These are phyloP conservation scores for Mycena filopes DNA, from an alignment of 768 basidiomycete genomes.

Conservation along the genomic window DNA sequence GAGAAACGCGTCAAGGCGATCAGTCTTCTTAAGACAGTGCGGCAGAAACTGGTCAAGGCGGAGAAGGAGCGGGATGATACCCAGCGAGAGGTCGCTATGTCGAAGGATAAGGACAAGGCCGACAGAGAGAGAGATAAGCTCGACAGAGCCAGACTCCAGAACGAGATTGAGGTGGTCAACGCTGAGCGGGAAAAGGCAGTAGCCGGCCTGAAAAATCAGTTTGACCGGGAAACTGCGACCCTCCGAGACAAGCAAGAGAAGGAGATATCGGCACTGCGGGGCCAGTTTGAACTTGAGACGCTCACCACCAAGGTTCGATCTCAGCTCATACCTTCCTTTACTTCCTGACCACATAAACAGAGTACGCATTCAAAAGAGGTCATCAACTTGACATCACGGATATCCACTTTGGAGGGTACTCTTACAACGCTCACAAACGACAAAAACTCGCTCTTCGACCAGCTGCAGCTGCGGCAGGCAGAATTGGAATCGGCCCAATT, in stretches of 20 bases:
- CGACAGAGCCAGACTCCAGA: constrained; percentile 65
- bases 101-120: constrained; percentile 64
- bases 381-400: constrained; percentile 50
- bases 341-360: constrained; percentile 49
- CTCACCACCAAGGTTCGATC: constrained; percentile 74
- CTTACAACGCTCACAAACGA: constrained; percentile 76
- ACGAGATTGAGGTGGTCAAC: constrained; percentile 71
- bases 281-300: constrained; percentile 82
- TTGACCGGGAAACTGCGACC: constrained; percentile 74
- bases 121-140: constrained; percentile 66
- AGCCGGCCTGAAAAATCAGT: constrained; percentile 68
- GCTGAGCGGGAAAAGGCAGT: constrained; percentile 72
- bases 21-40: constrained; percentile 91
- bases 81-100: constrained; percentile 61
- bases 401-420: constrained; percentile 75
- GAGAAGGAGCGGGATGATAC: constrained; percentile 94
- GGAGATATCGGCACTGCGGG: constrained; percentile 71
- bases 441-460: constrained; percentile 86
- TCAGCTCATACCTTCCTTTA: not conserved
- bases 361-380: constrained; percentile 74
- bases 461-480: constrained; percentile 87
- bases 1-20: constrained; percentile 97
- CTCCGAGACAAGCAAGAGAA: constrained; percentile 78
- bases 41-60: constrained; percentile 95
- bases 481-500: constrained; percentile 87